A percentile compares a stretch with the other conserved stretches of the same genome.
phyloP scores from a whole-genome alignment of 257 asterid genomes.

The Solanum okadae region DNA sequence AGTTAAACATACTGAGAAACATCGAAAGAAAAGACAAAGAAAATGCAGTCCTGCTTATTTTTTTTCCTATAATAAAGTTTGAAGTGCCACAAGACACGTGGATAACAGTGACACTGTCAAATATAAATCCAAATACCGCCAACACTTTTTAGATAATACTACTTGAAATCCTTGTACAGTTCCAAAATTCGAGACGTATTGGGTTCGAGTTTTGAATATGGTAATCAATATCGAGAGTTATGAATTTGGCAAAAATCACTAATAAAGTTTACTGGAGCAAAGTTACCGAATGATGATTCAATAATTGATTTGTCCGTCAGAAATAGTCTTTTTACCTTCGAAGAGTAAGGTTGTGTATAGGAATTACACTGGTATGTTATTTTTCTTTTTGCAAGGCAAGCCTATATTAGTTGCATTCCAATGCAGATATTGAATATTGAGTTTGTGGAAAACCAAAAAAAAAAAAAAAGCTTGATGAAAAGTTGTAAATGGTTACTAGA shows the following conservation, averaged over 20 bases:
- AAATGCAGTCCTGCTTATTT: background rate
- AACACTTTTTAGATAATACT: background rate
- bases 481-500: background rate
- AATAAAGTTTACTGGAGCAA: background rate
- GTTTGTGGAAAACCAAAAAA: background rate
- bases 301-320: background rate
- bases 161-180: too few relatives aligned
- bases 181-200: too few relatives aligned
- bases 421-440: background rate
- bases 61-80: background rate
- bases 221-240: too few relatives aligned
- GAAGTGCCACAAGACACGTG: background rate
- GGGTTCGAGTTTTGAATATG: too few relatives aligned
- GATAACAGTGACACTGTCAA: background rate
- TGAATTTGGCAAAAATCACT: too few relatives aligned
- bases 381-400: background rate
- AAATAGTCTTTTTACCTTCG: background rate
- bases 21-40: background rate
- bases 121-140: background rate
- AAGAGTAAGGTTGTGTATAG: too few relatives aligned
- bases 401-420: background rate
- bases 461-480: background rate
- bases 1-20: background rate
- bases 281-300: background rate
- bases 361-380: too few relatives aligned